Evolutionary conservation across 495 filamentous ascomycete species (phyloP).

Genomic region (Xylaria acuta): DNA sequence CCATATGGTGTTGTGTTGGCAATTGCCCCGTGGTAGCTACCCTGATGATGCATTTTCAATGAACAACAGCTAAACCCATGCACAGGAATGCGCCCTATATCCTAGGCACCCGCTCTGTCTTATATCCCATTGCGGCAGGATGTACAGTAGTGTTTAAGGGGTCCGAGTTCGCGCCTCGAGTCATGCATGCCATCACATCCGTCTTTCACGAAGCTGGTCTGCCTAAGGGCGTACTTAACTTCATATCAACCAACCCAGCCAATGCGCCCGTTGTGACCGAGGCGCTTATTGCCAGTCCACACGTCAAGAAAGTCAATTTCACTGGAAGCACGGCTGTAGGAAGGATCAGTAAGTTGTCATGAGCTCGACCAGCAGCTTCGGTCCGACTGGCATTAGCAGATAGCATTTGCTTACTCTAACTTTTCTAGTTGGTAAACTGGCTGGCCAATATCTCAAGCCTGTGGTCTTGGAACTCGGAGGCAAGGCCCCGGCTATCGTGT

Average conservation of each 20-base stretch:
- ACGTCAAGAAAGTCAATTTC: slow-evolving; percentile 70
- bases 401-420: slow-evolving; percentile 9
- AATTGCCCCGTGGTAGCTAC: slow-evolving; percentile 80
- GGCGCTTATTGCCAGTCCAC: slow-evolving; percentile 61
- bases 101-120: slow-evolving; percentile 69
- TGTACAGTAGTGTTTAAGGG: slow-evolving; percentile 81
- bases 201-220: slow-evolving; percentile 77
- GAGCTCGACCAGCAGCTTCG: not conserved
- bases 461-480: slow-evolving; percentile 73
- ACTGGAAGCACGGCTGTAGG: slow-evolving; percentile 68
- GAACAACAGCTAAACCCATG: slow-evolving; percentile 36
- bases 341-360: slow-evolving; percentile 45
- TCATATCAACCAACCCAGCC: slow-evolving; percentile 58
- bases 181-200: slow-evolving; percentile 73
- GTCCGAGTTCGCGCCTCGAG: slow-evolving; percentile 76
- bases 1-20: slow-evolving; percentile 82
- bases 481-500: slow-evolving; percentile 69
- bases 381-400: not conserved
- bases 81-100: slow-evolving; percentile 77
- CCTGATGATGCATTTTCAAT: not conserved
- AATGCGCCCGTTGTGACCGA: slow-evolving; percentile 62
- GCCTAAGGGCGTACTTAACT: slow-evolving; percentile 64
- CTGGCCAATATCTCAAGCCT: slow-evolving; percentile 70
- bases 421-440: slow-evolving; percentile 53
- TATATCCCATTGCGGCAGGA: slow-evolving; percentile 81